Evolutionary conservation across 495 filamentous ascomycete species (phyloP).

Genomic region (Baudoinia panamericana): DNA sequence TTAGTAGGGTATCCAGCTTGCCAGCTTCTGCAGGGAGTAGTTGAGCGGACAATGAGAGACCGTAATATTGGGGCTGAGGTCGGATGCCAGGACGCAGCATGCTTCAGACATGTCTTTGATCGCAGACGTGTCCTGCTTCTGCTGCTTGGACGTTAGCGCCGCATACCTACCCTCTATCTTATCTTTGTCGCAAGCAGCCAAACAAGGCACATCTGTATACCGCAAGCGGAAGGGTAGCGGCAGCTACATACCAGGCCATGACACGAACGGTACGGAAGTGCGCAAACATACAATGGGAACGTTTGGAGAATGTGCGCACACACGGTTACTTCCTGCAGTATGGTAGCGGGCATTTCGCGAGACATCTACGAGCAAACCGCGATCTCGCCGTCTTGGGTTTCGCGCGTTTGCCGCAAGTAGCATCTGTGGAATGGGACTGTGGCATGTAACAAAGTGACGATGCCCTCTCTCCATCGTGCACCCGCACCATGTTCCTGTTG

Average conservation of each 20-base stretch:
- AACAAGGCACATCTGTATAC: not conserved
- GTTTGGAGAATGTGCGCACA: not conserved
- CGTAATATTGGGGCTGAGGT: too few species aligned
- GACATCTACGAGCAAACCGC: too few species aligned
- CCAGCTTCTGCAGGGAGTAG: too few species aligned
- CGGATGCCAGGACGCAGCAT: too few species aligned
- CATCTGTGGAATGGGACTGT: conserved; percentile 13
- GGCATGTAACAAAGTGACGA: too few species aligned
- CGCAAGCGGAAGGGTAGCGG: conserved; percentile 6
- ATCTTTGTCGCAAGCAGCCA: conserved; percentile 13
- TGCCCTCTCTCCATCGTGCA: too few species aligned
- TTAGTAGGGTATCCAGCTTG: conserved; percentile 13
- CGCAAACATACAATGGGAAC: conserved; percentile 13
- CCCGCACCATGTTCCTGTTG: too few species aligned
- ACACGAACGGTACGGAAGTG: not conserved
- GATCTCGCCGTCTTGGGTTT: not conserved
- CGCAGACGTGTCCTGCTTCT: too few species aligned
- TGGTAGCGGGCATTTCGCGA: too few species aligned
- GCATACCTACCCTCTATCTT: too few species aligned
- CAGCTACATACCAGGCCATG: not conserved
- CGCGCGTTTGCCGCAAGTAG: conserved; percentile 6
- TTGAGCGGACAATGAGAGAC: not conserved
- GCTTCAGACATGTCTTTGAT: too few species aligned
- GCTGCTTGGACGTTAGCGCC: too few species aligned
- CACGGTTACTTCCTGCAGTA: not conserved